phyloP scores from a whole-genome alignment of 2,329 filamentous ascomycete genomes.

The Samsoniella hepiali region DNA sequence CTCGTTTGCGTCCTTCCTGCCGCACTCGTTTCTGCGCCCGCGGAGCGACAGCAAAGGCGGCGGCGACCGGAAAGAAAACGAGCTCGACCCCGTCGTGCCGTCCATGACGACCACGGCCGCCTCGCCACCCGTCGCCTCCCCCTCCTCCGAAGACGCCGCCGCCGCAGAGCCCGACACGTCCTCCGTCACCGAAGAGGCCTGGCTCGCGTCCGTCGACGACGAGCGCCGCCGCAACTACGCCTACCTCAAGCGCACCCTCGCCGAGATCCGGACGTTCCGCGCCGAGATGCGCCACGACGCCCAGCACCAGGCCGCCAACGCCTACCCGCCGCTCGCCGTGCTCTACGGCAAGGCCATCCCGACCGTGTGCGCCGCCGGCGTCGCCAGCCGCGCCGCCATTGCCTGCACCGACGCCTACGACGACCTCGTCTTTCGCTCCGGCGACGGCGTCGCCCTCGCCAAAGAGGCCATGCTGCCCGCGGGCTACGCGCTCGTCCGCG shows the following conservation, averaged over 20 bases:
- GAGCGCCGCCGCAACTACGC: constrained; percentile 39
- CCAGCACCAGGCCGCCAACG: constrained; percentile 59
- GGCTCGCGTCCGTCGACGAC: constrained; percentile 23
- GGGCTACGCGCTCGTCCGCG: constrained; percentile 71
- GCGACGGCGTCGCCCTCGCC: constrained; percentile 86
- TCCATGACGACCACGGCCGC: constrained; percentile 25
- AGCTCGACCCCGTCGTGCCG: constrained; percentile 25
- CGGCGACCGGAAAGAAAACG: constrained; percentile 45
- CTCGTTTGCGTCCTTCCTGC: constrained; percentile 49
- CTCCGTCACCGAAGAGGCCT: constrained; percentile 20
- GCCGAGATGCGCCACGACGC: constrained; percentile 64
- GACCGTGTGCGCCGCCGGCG: constrained; percentile 78
- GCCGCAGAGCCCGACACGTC: no score
- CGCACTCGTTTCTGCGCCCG: constrained; percentile 40
- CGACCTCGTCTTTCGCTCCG: constrained; percentile 78
- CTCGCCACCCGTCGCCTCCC: constrained; percentile 19
- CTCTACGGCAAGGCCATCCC: constrained; percentile 86
- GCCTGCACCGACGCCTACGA: constrained; percentile 76
- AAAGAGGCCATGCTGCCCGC: constrained; percentile 79
- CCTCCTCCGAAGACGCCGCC: neutral
- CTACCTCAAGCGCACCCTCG: constrained; percentile 74
- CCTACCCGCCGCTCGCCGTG: constrained; percentile 76
- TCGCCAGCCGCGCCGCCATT: constrained; percentile 70
- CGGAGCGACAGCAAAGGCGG: constrained; percentile 42
- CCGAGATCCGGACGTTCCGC: constrained; percentile 71